A percentile compares a stretch with the other conserved stretches of the same genome.
These are phyloP conservation scores for Pyronema omphalodes DNA, from an alignment of 495 filamentous ascomycete species.

Conservation along the genomic window DNA sequence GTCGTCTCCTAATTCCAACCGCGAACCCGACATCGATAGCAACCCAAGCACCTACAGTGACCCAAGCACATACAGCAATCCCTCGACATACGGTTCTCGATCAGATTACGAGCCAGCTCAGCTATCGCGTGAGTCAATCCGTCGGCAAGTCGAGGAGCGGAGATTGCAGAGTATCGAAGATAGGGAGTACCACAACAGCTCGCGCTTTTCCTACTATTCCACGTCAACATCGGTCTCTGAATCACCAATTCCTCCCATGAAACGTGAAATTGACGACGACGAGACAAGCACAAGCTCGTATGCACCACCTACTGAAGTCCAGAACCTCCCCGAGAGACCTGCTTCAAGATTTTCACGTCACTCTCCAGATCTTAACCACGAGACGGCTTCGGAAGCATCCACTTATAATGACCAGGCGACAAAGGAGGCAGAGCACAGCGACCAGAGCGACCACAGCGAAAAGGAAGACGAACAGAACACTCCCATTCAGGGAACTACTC, in stretches of 20 bases:
- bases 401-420: slow-evolving; percentile 33
- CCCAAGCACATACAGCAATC: background rate
- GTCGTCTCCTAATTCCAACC: slow-evolving; percentile 17
- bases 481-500: slow-evolving; percentile 12
- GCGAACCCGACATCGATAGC: slow-evolving; percentile 12
- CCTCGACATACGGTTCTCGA: slow-evolving; percentile 26
- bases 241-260: background rate
- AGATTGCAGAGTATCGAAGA: slow-evolving; percentile 27
- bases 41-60: background rate
- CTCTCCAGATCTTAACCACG: slow-evolving; percentile 16
- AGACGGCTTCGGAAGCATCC: slow-evolving; percentile 20
- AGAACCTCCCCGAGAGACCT: slow-evolving; percentile 23
- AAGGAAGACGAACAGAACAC: slow-evolving; percentile 11
- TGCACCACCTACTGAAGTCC: slow-evolving; percentile 45
- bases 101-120: slow-evolving; percentile 35
- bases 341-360: slow-evolving; percentile 21
- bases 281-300: slow-evolving; percentile 48
- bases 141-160: slow-evolving; percentile 69
- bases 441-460: slow-evolving; percentile 4
- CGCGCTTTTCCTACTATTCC: background rate
- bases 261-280: background rate
- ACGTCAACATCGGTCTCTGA: background rate
- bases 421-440: slow-evolving; percentile 31
- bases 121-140: slow-evolving; percentile 78
- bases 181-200: background rate